Evolutionary conservation across 257 asterid genomes (phyloP).

Genomic region (Salvia hispanica): DNA sequence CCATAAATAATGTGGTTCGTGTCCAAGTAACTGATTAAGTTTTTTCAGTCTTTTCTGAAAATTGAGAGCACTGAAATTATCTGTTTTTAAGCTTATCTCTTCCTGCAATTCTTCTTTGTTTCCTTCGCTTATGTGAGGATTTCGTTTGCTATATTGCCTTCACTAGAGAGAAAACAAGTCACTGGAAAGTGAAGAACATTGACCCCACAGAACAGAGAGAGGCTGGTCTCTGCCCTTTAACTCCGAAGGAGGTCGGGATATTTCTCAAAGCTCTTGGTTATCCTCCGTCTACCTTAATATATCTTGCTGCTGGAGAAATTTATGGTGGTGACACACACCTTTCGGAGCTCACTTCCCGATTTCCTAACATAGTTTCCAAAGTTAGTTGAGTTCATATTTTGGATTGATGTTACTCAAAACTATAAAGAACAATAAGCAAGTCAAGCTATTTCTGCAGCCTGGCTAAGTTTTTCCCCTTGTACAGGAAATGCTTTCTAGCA

Average conservation of each 20-base stretch:
- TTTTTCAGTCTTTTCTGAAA: slow-evolving; percentile 15
- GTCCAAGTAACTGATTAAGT: slow-evolving; percentile 21
- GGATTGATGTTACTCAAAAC: slow-evolving; percentile 4
- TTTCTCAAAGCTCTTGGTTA: slow-evolving; percentile 90
- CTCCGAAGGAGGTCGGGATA: slow-evolving; percentile 92
- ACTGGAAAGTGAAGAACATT: slow-evolving; percentile 86
- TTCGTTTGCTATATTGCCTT: slow-evolving; percentile 22
- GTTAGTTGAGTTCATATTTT: slow-evolving; percentile 44
- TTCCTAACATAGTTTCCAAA: slow-evolving; percentile 78
- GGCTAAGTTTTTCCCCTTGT: slow-evolving; percentile 34
- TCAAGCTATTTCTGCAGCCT: slow-evolving; percentile 24
- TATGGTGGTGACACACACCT: slow-evolving; percentile 83
- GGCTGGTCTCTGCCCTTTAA: slow-evolving; percentile 87
- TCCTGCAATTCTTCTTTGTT: slow-evolving; percentile 11
- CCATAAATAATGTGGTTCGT: background rate
- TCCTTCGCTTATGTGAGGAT: slow-evolving; percentile 22
- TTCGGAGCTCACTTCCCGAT: slow-evolving; percentile 77
- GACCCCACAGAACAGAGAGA: slow-evolving; percentile 85
- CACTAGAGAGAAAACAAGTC: slow-evolving; percentile 75
- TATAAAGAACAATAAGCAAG: slow-evolving; percentile 11
- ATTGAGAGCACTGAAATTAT: slow-evolving; percentile 21
- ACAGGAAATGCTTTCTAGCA: slow-evolving; percentile 88
- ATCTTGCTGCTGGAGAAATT: slow-evolving; percentile 94
- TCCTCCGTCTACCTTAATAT: slow-evolving; percentile 72
- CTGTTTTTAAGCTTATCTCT: slow-evolving; percentile 6